phyloP scores from a whole-genome alignment of 2,329 filamentous ascomycete species.

The Aschersonia sp. region DNA sequence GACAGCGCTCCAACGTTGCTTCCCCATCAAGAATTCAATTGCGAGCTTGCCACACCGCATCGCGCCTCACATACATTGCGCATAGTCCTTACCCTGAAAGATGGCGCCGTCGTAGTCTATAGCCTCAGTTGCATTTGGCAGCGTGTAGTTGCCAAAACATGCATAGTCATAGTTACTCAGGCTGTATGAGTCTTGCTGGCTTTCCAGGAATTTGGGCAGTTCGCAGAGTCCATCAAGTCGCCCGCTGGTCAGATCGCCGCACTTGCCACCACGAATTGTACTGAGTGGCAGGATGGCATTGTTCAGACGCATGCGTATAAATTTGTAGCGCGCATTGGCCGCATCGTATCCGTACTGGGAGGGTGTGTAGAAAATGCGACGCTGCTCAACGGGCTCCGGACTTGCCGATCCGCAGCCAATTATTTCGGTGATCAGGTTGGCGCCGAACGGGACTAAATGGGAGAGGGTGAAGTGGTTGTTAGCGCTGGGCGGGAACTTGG shows the following conservation, averaged over 20 bases:
- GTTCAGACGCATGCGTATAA: slow-evolving; percentile 33
- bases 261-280: slow-evolving; percentile 30
- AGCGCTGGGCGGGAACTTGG: slow-evolving; percentile 24
- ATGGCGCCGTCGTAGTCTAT: slow-evolving; percentile 28
- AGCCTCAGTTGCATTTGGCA: slow-evolving; percentile 19
- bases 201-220: slow-evolving; percentile 23
- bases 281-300: slow-evolving; percentile 31
- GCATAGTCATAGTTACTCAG: slow-evolving; percentile 30
- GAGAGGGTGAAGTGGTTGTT: slow-evolving; percentile 32
- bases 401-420: slow-evolving; percentile 30
- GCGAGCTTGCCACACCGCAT: no score
- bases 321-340: slow-evolving; percentile 25
- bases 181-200: slow-evolving; percentile 21
- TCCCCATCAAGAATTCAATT: no score
- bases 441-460: slow-evolving; percentile 38
- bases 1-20: no score
- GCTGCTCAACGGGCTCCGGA: slow-evolving; percentile 21
- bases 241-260: slow-evolving; percentile 11
- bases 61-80: not conserved
- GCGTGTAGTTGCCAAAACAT: slow-evolving; percentile 32
- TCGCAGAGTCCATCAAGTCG: slow-evolving; percentile 30
- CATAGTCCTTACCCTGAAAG: slow-evolving; percentile 6
- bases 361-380: slow-evolving; percentile 25
- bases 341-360: slow-evolving; percentile 29
- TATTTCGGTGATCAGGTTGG: slow-evolving; percentile 37